Evolutionary conservation across 495 filamentous ascomycete genomes (phyloP), one percentile per base, ranked within the genome.

Genomic region (Amorphotheca resinae): DNA sequence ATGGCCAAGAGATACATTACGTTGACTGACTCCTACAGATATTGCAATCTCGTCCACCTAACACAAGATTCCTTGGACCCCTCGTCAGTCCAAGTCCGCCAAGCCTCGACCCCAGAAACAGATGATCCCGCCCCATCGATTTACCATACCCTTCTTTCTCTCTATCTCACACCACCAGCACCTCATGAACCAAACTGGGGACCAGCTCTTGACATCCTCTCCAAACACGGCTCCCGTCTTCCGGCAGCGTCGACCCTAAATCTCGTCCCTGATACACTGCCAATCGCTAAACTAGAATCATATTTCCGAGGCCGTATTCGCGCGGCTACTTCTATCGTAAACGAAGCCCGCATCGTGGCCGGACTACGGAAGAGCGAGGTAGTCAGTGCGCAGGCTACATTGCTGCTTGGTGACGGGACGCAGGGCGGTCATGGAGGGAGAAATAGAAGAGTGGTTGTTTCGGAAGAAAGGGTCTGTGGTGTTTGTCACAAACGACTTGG

Each of bases 301-400:
- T 98, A 98, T 60, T 96, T 98, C 68, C 78, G 78, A 38, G 85
- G 87, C 17, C 77, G 87, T 16, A 93, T 96, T 55, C 80, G 93
- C 22, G 74, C 77, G n/a, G 85, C 86, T 14, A 95, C 83, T 51
- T 79, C 77, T 12, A 66, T 82, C 3, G 69, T 88, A 39, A 86
- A 82, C 45, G 82, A 94, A 59, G 75, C 74, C 22, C 70, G 79
- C 14, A 73, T 96, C n/a, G 74, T 83, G 16, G 76, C 77, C 1
- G 76, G 75, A 16, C 57, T 98, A 48, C 66, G 79, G 9, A 84
- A 79, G 55, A 79, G 77, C n/a, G 72, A 80, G 44, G 72, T 82
- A 5, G 76, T 85, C 15, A 73, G 74, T 38, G 74, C 74, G 22
- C 81, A 94, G 50, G 75, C 82, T 15, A 65, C 69, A 33, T 62